Percentiles rank a stretch among this genome's conserved stretches.
These are phyloP conservation scores for Hypoxylon lenormandii DNA, from an alignment of 495 filamentous ascomycete genomes.

Conservation along the genomic window DNA sequence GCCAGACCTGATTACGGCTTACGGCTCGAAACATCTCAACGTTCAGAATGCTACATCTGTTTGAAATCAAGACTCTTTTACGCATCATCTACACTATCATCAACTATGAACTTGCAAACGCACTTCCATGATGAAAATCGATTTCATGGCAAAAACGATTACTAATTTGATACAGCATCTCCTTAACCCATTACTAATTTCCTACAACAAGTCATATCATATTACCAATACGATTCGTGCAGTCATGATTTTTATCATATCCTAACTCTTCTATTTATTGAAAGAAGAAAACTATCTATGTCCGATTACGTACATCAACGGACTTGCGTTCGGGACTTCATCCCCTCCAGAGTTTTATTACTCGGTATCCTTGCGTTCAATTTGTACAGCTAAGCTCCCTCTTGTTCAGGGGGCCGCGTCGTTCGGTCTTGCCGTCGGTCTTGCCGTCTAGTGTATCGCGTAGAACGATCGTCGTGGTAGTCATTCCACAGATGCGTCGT, in stretches of 20 bases:
- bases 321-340: background rate
- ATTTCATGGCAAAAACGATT: no score
- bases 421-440: background rate
- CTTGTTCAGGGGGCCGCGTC: background rate
- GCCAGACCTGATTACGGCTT: no score
- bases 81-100: no score
- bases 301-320: constrained; percentile 18
- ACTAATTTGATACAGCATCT: no score
- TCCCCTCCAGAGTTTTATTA: constrained; percentile 15
- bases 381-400: constrained; percentile 25
- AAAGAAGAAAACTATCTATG: constrained; percentile 21
- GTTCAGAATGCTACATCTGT: no score
- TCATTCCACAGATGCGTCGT: constrained; percentile 39
- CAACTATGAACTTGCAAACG: no score
- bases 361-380: constrained; percentile 28
- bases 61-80: no score
- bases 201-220: no score
- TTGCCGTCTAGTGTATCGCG: constrained; percentile 23
- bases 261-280: constrained; percentile 22
- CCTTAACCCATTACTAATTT: no score
- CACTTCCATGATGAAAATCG: no score
- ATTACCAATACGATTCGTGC: no score
- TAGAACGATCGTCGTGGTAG: constrained; percentile 8
- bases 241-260: constrained; percentile 10
- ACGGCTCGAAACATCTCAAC: no score